A percentile compares a stretch with the other conserved stretches of the same genome.
These are phyloP conservation scores for Trametes sp. DNA, from an alignment of 1,284 basidiomycete species.

Conservation along the genomic window DNA sequence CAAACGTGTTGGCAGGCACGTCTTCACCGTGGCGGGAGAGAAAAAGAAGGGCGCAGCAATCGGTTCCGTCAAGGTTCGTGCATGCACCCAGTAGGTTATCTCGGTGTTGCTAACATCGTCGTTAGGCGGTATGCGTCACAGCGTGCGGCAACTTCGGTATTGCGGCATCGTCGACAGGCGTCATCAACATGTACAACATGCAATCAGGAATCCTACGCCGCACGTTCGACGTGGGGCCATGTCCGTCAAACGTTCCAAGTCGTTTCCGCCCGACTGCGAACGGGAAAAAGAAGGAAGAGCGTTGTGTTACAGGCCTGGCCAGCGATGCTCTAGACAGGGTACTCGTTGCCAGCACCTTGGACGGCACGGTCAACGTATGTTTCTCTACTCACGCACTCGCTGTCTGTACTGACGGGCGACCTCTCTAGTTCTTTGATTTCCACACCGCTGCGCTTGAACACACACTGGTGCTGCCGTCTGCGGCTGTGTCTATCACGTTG, in stretches of 20 bases:
- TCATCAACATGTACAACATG: conserved; percentile 93
- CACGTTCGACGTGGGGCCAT: conserved; percentile 71
- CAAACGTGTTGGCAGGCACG: conserved; percentile 84
- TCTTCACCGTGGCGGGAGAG: conserved; percentile 59
- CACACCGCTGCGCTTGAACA: conserved; percentile 80
- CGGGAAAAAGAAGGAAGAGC: conserved; percentile 57
- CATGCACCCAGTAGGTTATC: not conserved
- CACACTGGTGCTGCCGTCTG: conserved; percentile 72
- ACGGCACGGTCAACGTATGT: conserved; percentile 88
- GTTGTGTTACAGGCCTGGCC: conserved; percentile 83
- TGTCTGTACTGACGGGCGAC: not conserved
- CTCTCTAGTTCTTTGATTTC: conserved; percentile 92
- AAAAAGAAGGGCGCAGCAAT: conserved; percentile 52
- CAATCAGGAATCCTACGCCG: conserved; percentile 92
- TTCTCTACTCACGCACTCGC: not conserved
- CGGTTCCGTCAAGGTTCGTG: conserved; percentile 70
- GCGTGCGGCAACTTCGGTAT: conserved; percentile 97
- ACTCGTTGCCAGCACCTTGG: conserved; percentile 85
- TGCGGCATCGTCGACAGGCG: conserved; percentile 81
- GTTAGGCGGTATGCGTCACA: conserved; percentile 86
- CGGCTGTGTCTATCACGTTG: conserved; percentile 76
- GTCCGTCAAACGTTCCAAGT: conserved; percentile 60
- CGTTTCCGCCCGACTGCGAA: conserved; percentile 40
- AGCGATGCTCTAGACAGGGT: conserved; percentile 87
- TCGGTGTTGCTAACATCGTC: not conserved